phyloP scores from a whole-genome alignment of 1,284 basidiomycete species.

The Mycena sp. region DNA sequence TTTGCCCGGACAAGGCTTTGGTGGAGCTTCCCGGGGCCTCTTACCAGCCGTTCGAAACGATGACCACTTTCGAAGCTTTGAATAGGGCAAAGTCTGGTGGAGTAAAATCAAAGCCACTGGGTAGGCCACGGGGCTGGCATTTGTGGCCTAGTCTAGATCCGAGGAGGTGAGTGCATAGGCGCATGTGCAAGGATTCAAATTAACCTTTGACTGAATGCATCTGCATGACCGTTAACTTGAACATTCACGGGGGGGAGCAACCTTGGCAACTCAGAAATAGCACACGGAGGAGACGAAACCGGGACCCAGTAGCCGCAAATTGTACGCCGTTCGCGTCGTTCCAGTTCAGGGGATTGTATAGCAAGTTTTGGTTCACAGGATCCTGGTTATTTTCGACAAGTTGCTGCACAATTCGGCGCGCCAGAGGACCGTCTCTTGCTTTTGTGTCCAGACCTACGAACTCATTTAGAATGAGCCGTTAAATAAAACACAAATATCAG shows the following conservation, averaged over 20 bases:
- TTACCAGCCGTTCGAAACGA: too few relatives aligned
- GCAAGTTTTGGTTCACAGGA: slow-evolving; percentile 52
- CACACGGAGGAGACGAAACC: not conserved
- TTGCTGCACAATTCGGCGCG: slow-evolving; percentile 57
- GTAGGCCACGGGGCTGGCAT: slow-evolving; percentile 59
- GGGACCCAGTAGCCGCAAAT: slow-evolving; percentile 50
- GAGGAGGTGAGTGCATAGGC: not conserved
- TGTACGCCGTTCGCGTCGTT: slow-evolving; percentile 56
- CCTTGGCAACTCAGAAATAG: too few relatives aligned
- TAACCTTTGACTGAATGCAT: slow-evolving; percentile 56
- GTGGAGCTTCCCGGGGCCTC: too few relatives aligned
- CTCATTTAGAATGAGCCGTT: too few relatives aligned
- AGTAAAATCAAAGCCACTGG: slow-evolving; percentile 50
- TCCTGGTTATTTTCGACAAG: slow-evolving; percentile 53
- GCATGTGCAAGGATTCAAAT: not conserved
- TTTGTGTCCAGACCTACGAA: slow-evolving; percentile 58
- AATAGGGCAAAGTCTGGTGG: too few relatives aligned
- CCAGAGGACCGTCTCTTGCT: slow-evolving; percentile 57
- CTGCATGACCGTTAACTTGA: slow-evolving; percentile 55
- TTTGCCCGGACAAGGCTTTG: too few relatives aligned
- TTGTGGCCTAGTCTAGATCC: slow-evolving; percentile 57
- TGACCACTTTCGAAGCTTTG: too few relatives aligned
- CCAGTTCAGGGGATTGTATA: slow-evolving; percentile 63
- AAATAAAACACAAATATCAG: not conserved
- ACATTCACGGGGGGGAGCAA: too few relatives aligned